Evolutionary conservation across 768 basidiomycete genomes (phyloP).

Genomic region (Pleurotus sapidus): DNA sequence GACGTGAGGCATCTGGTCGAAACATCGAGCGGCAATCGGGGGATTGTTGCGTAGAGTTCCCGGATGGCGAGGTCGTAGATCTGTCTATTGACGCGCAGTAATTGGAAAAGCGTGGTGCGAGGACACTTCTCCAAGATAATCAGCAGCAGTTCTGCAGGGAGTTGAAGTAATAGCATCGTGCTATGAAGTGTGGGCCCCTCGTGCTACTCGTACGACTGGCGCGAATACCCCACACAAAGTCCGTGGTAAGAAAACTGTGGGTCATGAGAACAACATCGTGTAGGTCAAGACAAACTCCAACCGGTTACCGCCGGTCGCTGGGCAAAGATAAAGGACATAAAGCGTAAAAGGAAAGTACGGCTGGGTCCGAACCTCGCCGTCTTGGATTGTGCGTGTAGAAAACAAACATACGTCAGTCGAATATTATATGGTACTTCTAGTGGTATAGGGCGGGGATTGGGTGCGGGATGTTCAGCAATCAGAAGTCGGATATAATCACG

Average conservation of each 20-base stretch:
- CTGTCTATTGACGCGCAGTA: background rate
- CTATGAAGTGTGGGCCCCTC: background rate
- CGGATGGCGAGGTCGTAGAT: background rate
- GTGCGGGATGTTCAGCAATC: background rate
- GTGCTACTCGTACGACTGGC: background rate
- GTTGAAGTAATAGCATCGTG: background rate
- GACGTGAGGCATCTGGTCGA: constrained; percentile 1
- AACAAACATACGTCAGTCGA: background rate
- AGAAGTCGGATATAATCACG: background rate
- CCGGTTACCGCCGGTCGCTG: no score
- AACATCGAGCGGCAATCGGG: background rate
- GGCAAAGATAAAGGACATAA: no score
- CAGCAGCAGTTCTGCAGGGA: background rate
- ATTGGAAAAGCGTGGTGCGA: background rate
- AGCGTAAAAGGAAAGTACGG: no score
- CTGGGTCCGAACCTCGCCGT: no score
- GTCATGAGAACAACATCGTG: background rate
- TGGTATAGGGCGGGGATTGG: background rate
- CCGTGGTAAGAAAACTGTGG: background rate
- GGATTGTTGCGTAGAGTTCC: constrained; percentile 4
- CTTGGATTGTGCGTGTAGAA: background rate
- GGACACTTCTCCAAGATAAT: background rate
- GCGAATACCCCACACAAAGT: background rate
- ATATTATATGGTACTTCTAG: background rate
- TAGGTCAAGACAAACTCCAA: no score